A percentile compares a stretch with the other conserved stretches of the same genome.
phyloP scores from a whole-genome alignment of 2,329 filamentous ascomycete genomes.

The Falciphora oryzae region DNA sequence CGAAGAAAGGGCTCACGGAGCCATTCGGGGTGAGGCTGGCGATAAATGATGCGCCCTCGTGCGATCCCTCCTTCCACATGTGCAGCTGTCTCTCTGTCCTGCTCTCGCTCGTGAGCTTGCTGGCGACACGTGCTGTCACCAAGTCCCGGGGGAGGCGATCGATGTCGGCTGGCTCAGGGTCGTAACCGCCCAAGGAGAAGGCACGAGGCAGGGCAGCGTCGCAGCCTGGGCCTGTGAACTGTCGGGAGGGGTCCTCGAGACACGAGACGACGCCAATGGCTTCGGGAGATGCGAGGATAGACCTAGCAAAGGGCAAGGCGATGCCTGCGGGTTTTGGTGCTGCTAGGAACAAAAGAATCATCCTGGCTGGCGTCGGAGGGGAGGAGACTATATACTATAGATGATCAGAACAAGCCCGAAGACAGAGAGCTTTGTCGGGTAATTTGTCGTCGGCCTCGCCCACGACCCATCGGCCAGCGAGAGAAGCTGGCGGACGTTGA shows the following conservation, averaged over 20 bases:
- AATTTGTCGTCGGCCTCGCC: background rate
- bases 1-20: constrained; percentile 1
- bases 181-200: background rate
- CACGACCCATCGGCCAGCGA: constrained; percentile 11
- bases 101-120: background rate
- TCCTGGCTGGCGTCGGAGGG: background rate
- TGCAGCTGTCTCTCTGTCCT: background rate
- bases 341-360: background rate
- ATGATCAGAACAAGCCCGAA: constrained; percentile 1
- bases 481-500: constrained; percentile 11
- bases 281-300: constrained; percentile 1
- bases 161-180: constrained; percentile 3
- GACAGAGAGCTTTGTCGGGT: background rate
- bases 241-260: constrained; percentile 5
- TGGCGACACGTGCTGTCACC: background rate
- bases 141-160: background rate
- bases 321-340: background rate
- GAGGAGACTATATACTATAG: background rate
- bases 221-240: background rate
- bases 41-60: background rate
- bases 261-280: background rate
- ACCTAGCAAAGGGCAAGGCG: background rate
- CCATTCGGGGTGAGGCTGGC: background rate
- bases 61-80: background rate
- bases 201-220: background rate